These are phyloP conservation scores for Selaginella moellendorffii DNA, from an alignment of 75 land plant species.

Conservation along the genomic window DNA sequence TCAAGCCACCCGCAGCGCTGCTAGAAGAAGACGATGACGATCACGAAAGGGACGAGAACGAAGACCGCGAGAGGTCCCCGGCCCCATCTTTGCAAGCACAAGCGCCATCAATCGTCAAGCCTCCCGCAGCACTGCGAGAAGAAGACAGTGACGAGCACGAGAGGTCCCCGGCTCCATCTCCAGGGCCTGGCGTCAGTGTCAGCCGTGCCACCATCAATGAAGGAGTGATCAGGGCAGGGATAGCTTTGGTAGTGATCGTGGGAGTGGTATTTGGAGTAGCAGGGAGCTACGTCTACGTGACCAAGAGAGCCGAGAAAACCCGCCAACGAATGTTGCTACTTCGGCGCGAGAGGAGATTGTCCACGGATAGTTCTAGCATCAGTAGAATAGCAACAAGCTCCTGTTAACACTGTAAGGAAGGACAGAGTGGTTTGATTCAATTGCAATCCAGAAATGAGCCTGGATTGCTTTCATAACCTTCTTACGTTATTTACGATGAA, in stretches of 20 bases:
- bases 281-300: neutral
- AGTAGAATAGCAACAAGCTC: neutral
- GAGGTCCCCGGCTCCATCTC: too few relatives aligned
- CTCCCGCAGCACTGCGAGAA: too few relatives aligned
- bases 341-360: neutral
- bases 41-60: too few relatives aligned
- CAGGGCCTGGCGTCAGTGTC: too few relatives aligned
- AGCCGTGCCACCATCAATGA: too few relatives aligned
- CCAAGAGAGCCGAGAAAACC: neutral
- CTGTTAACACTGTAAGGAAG: neutral
- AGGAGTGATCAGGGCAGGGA: neutral
- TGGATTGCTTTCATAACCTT: neutral
- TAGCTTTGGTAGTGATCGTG: neutral
- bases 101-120: too few relatives aligned
- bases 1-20: too few relatives aligned
- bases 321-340: neutral
- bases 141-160: too few relatives aligned
- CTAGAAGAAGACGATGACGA: too few relatives aligned
- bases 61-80: too few relatives aligned
- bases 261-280: neutral
- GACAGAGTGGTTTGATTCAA: neutral
- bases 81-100: too few relatives aligned
- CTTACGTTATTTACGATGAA: neutral
- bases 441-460: neutral
- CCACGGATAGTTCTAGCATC: neutral